Percentiles rank a stretch among this genome's conserved stretches.
Conservation (phyloP, 106 monocot species). For the Agapanthus africanus region DNA sequence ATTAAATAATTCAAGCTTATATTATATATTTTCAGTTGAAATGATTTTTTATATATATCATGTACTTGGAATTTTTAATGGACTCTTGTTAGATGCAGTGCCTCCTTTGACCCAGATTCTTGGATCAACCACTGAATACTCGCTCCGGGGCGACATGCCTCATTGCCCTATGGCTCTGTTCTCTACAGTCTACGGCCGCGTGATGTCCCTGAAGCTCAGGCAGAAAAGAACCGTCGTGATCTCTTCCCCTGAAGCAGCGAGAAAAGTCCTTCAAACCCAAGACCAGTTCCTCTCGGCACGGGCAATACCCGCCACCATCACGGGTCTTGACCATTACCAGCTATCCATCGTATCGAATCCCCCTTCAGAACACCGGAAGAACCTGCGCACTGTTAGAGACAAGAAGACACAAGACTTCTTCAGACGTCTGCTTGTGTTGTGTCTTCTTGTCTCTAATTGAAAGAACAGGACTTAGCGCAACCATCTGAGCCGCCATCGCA, state of each 20-base stretch:
- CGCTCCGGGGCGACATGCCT: not conserved
- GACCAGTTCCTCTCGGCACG: constrained; percentile 23
- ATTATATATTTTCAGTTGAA: too few relatives aligned
- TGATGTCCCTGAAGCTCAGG: constrained; percentile 29
- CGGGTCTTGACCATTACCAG: constrained; percentile 11
- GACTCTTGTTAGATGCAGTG: too few relatives aligned
- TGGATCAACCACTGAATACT: too few relatives aligned
- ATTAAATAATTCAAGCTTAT: too few relatives aligned
- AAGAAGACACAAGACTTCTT: too few relatives aligned
- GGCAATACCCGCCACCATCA: not conserved
- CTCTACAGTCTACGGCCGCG: constrained; percentile 22
- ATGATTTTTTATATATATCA: too few relatives aligned
- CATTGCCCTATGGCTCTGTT: constrained; percentile 17
- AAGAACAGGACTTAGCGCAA: constrained; percentile 55
- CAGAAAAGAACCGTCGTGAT: constrained; percentile 8
- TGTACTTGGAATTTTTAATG: too few relatives aligned
- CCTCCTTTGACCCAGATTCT: too few relatives aligned
- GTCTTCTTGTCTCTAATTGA: too few relatives aligned
- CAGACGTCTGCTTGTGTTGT: too few relatives aligned
- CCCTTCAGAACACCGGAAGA: constrained; percentile 15
- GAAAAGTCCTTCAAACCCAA: constrained; percentile 18
- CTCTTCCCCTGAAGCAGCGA: constrained; percentile 23
- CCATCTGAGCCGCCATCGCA: constrained; percentile 67
- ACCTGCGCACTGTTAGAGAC: constrained; percentile 26
- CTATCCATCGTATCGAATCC: constrained; percentile 13